phyloP scores from a whole-genome alignment of 2,329 filamentous ascomycete genomes.

The Colletotrichum kahawae region DNA sequence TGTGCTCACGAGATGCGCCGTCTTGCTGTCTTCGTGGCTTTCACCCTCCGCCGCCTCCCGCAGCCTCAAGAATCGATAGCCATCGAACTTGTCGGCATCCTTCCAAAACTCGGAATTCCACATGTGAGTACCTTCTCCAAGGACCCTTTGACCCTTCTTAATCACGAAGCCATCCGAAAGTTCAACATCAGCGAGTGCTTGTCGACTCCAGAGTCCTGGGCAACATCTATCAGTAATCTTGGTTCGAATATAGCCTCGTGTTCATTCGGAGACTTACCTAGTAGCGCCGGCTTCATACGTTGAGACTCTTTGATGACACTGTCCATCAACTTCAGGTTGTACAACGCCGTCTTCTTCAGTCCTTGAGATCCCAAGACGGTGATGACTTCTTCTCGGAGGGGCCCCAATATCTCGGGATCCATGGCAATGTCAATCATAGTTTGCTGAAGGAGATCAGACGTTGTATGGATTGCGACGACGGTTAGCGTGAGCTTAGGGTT shows the following conservation, averaged over 20 bases:
- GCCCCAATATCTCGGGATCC: slow-evolving; percentile 23
- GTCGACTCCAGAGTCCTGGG: not conserved
- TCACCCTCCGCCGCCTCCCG: slow-evolving; percentile 21
- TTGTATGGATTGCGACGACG: slow-evolving; percentile 27
- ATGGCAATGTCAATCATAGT: slow-evolving; percentile 24
- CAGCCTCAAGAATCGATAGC: slow-evolving; percentile 22
- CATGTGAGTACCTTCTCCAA: slow-evolving; percentile 18
- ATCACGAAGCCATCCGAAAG: slow-evolving; percentile 24
- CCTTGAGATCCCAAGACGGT: slow-evolving; percentile 22
- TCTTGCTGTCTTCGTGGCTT: slow-evolving; percentile 7
- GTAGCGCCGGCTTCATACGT: slow-evolving; percentile 24
- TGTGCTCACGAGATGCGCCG: slow-evolving; percentile 37
- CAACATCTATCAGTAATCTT: not conserved
- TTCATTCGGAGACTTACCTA: slow-evolving; percentile 7
- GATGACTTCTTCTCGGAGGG: slow-evolving; percentile 27
- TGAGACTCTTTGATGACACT: slow-evolving; percentile 31
- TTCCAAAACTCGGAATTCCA: slow-evolving; percentile 21
- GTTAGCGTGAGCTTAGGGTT: slow-evolving; percentile 15
- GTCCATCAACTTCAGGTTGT: slow-evolving; percentile 28
- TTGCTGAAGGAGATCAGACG: slow-evolving; percentile 23
- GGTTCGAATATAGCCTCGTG: not conserved
- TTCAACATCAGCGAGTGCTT: slow-evolving; percentile 14
- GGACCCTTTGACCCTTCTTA: slow-evolving; percentile 22
- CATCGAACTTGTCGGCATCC: slow-evolving; percentile 24
- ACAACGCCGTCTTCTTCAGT: slow-evolving; percentile 25